Percentiles rank a stretch among this genome's conserved stretches.
Evolutionary conservation across 805 yeast genomes (phyloP).

Genomic region (Kodamaea restingae): DNA sequence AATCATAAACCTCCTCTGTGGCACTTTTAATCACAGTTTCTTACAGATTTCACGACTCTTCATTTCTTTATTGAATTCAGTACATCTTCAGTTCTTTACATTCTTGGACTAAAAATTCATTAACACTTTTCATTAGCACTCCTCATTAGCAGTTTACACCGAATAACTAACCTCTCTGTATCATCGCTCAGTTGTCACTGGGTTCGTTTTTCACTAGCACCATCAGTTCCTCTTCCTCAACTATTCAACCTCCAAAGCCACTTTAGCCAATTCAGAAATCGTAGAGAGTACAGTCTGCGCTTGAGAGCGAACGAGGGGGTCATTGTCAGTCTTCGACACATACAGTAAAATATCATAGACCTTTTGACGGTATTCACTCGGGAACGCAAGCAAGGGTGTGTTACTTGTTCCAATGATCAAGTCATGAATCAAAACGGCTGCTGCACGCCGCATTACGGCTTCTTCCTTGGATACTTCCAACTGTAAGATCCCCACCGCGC

Average conservation of each 20-base stretch:
- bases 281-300: slow-evolving; percentile 34
- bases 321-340: slow-evolving; percentile 46
- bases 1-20: too few relatives aligned
- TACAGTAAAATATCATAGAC: slow-evolving; percentile 43
- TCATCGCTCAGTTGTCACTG: too few relatives aligned
- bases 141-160: too few relatives aligned
- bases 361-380: slow-evolving; percentile 44
- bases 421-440: slow-evolving; percentile 65
- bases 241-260: slow-evolving; percentile 15
- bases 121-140: too few relatives aligned
- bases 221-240: too few relatives aligned
- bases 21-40: too few relatives aligned
- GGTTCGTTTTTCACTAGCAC: too few relatives aligned
- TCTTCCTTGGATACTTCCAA: slow-evolving; percentile 45
- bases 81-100: too few relatives aligned
- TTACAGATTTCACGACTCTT: too few relatives aligned
- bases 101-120: too few relatives aligned
- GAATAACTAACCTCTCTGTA: too few relatives aligned
- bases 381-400: slow-evolving; percentile 47
- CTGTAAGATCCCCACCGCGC: slow-evolving; percentile 69
- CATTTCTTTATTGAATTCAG: too few relatives aligned
- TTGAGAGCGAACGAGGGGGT: slow-evolving; percentile 58
- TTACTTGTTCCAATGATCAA: slow-evolving; percentile 45
- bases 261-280: slow-evolving; percentile 25
- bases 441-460: slow-evolving; percentile 69